Evolutionary conservation across 495 filamentous ascomycete genomes (phyloP), one percentile per base, ranked within the genome.

Genomic region (Neurospora tetraspora): DNA sequence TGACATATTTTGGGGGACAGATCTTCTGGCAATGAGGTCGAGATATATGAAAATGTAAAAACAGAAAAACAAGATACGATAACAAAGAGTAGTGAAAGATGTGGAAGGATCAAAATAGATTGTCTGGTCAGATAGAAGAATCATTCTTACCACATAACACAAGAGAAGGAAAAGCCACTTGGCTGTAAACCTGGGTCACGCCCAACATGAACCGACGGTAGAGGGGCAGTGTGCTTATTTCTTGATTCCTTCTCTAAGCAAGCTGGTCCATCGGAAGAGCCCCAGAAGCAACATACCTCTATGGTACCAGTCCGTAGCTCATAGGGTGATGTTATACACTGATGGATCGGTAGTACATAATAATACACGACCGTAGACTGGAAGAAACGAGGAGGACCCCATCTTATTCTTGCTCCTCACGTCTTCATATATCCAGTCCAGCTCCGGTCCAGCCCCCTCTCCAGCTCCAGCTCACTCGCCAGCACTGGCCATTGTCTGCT

Each of bases 271-370:
- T 59, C 53, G 27, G 2, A 18, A 16, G 27, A 65, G 14, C 27
- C 6, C 14, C 27, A 65, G 53, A 65, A 65, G 27, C 7, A 8
- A 18, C 12, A 34, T 34, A 36, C 53, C 27, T 65, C 53, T 7
- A 36, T 65, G 53, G 53, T 34, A 16, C 53, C 53, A 65, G 27
- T 65, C 27, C 27, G 27, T 65, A 65, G 27, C 27, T 65, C 27
- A 65, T 31, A 16, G 53, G 27, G 53, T 69, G 59, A 39, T 72
- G 59, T 69, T 59, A 68, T 76, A 76, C 73, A 76, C 68, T 74
- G 74, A 43, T 39, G 40, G 70, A 70, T 65, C 53, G 53, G 53
- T 72, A 73, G 74, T 76, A 74, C 74, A 69, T 69, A 69, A 69
- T 69, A 69, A 65, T 72, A 76, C 74, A 76, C 39, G 27, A 65